phyloP scores from a whole-genome alignment of 176 grass and related monocot species.

The Musa itinerans region DNA sequence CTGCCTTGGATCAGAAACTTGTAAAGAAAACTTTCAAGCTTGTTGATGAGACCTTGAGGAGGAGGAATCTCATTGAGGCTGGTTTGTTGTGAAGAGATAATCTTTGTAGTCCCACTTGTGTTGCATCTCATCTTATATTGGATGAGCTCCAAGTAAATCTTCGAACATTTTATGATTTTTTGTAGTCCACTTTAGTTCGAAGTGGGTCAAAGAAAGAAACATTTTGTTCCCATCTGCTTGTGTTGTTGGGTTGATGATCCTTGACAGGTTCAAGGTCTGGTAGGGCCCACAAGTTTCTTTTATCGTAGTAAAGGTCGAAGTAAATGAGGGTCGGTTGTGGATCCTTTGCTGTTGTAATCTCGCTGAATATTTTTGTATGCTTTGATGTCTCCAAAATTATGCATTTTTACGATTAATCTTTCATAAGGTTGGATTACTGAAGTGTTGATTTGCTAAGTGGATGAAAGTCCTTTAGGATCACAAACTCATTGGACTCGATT shows the following conservation, averaged over 20 bases:
- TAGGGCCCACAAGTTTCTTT: background rate
- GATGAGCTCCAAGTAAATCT: background rate
- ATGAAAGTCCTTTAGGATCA: background rate
- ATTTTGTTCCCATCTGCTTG: constrained; percentile 1
- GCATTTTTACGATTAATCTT: background rate
- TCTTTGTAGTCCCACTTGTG: constrained; percentile 4
- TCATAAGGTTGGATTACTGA: background rate
- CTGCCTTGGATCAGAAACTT: constrained; percentile 92
- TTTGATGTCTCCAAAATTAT: background rate
- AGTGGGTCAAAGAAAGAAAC: background rate
- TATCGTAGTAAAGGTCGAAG: background rate
- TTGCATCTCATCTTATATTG: background rate
- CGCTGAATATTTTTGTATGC: background rate
- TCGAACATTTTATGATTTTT: background rate
- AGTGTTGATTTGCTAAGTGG: background rate
- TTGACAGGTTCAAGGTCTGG: background rate
- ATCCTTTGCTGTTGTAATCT: background rate
- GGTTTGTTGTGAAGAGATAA: constrained; percentile 26
- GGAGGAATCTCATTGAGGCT: constrained; percentile 46
- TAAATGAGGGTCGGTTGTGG: background rate
- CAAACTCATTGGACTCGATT: too few species aligned
- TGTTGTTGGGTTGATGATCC: background rate
- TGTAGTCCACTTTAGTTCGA: background rate
- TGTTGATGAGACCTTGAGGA: constrained; percentile 73
- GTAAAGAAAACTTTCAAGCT: constrained; percentile 97